Conservation (phyloP, 495 filamentous ascomycete species). For the Podospora comata region DNA sequence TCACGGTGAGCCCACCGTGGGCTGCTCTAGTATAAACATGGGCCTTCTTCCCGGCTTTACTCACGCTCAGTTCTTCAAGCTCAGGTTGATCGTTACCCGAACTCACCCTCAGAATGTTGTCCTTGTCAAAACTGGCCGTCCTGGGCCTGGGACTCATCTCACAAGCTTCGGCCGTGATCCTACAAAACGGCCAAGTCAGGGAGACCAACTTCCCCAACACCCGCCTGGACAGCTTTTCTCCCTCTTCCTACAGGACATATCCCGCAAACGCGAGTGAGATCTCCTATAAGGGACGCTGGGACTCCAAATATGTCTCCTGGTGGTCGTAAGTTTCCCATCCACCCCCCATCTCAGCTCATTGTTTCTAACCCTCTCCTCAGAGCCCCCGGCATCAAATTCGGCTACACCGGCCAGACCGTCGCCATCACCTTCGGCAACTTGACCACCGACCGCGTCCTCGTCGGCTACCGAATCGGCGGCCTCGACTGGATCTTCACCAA, state of each 20-base stretch:
- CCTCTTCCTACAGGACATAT: conserved; percentile 48
- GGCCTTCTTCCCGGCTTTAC: not conserved
- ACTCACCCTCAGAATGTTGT: conserved; percentile 19
- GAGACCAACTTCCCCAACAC: conserved; percentile 48
- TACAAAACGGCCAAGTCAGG: conserved; percentile 61
- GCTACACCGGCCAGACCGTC: conserved; percentile 61
- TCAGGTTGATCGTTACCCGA: not conserved
- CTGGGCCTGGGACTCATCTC: conserved; percentile 27
- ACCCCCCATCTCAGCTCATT: not conserved
- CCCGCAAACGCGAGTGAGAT: conserved; percentile 55
- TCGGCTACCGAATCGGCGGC: conserved; percentile 61
- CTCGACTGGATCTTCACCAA: conserved; percentile 68
- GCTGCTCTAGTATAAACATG: not conserved
- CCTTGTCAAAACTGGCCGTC: conserved; percentile 26
- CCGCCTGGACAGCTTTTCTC: conserved; percentile 35
- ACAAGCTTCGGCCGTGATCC: conserved; percentile 45
- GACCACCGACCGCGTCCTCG: conserved; percentile 54
- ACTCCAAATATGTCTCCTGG: conserved; percentile 63
- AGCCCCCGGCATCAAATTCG: conserved; percentile 61
- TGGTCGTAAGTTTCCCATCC: conserved; percentile 49
- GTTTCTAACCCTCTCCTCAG: conserved; percentile 24
- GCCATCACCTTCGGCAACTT: conserved; percentile 61
- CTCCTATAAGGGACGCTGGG: conserved; percentile 70
- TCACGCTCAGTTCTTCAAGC: not conserved
- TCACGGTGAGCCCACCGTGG: not conserved